Evolutionary conservation across 2,329 filamentous ascomycete species (phyloP), one percentile per base, ranked within the genome.

Genomic region (Penicillium crustosum): DNA sequence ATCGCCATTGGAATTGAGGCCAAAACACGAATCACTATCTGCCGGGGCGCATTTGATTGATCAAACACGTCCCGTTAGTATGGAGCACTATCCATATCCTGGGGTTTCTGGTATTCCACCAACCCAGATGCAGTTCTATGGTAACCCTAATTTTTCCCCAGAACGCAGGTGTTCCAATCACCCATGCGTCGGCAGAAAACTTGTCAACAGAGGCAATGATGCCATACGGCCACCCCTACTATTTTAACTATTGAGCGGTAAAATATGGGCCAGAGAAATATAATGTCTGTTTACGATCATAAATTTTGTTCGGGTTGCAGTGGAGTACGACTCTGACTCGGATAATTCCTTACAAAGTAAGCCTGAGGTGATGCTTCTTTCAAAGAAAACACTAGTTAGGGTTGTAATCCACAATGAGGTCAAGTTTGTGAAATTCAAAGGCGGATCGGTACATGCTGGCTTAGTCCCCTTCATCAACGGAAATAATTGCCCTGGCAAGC

Each of bases 201-300:
- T 35, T 47, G 27, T 58, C 65, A 5, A 53, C 62, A 2, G 65
- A 63, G 6, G 15, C 59, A 8, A 53, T 69, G 33, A 61, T 62
- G 9, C 54, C 54, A 2, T 69, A 61, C 43, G 49, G 57, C 8
- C 61, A 67, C 21, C 70, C 69, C 6, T 72, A 70, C 42, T 70
- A 70, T 55, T 72, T 69, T 53, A 61, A 63, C 21, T 68, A 66
- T 48, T 70, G 50, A 65, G 41, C 10, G 21, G 17, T 23, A 19
- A 15, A 25, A 33, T 9, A 45, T 53, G n/a, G 19, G 13, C 9
- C 13, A n/a, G 27, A 43, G 27, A 9, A 38, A 35, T 43, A 25
- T 51, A 19, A 58, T 50, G 38, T 31, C 31, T 53, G 39, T 51
- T 31, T 29, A 63, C 29, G 54, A 63, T 57, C 36, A 65, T 59